A percentile compares a stretch with the other conserved stretches of the same genome.
Conservation (phyloP, 2,329 filamentous ascomycete genomes). For the Juglanconis juglandina region DNA sequence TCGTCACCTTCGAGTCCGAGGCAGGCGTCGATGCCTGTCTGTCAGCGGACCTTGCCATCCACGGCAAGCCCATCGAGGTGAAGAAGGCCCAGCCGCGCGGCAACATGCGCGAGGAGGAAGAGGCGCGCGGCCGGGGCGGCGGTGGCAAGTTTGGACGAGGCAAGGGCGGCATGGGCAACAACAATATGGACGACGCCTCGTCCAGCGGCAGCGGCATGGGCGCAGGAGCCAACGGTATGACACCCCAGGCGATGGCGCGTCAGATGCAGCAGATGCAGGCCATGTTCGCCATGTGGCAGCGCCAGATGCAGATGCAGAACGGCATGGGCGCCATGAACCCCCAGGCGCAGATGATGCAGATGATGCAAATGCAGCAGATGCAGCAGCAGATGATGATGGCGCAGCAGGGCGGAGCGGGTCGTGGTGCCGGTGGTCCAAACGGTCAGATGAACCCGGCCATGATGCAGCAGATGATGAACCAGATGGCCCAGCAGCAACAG, state of each 20-base stretch:
- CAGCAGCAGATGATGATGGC: conserved; percentile 53
- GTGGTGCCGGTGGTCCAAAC: conserved; percentile 36
- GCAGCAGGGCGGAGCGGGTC: conserved; percentile 25
- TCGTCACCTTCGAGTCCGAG: conserved; percentile 97
- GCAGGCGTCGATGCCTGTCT: conserved; percentile 91
- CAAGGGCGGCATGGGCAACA: conserved; percentile 45
- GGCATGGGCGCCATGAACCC: conserved; percentile 48
- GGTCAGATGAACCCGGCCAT: conserved; percentile 46
- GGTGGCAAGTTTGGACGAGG: conserved; percentile 49
- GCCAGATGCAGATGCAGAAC: conserved; percentile 82
- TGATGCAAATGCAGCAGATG: conserved; percentile 75
- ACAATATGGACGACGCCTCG: conserved; percentile 32
- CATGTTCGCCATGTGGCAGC: conserved; percentile 82
- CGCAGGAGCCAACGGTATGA: conserved; percentile 59
- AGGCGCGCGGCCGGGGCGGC: conserved; percentile 57
- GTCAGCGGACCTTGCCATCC: conserved; percentile 79
- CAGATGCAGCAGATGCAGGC: conserved; percentile 99
- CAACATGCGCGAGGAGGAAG: conserved; percentile 88
- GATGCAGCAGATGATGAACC: conserved; percentile 55
- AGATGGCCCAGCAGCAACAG: conserved; percentile 35
- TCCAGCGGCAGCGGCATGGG: conserved; percentile 19
- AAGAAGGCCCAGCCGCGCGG: conserved; percentile 96
- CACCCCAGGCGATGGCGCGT: conserved; percentile 94
- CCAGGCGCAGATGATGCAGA: conserved; percentile 46
- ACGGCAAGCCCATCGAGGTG: conserved; percentile 94